Base-by-base conservation (phyloP, 78 protist genomes). In the Speleostelium caveatum region DNA sequence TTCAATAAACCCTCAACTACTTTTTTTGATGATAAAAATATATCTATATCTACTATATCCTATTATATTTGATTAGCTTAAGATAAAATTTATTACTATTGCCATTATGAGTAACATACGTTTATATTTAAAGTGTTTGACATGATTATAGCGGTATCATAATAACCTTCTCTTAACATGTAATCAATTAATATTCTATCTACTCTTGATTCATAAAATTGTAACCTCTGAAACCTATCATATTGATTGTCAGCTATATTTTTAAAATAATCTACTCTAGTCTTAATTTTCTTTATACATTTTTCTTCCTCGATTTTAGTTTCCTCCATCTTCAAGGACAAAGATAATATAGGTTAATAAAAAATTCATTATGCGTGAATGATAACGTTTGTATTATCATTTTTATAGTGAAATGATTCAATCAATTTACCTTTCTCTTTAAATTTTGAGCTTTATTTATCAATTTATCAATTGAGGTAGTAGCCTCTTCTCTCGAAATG, bases 11-110 rank as follows among this genome's bases (percentile, higher is more conserved):
- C 77, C 10, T 75, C 92, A 16, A 79, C 88, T 4, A 94, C 77
- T n/a, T 69, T 71, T 35, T 69, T 80, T n/a, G 92, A 55, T 26
- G 83, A 86, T 36, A 80, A 28, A 39, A 94, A 94, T 66, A 87
- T 38, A 51, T 87, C 94, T 21, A 80, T 63, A 80, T 94, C 96
- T 17, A 87, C 92, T 3, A 87, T 73, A 21, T 79, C 94, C 93
- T 86, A 22, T 1, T 5, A 33, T 35, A 21, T 4, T 1, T 5
- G 12, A 49, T 30, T 22, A 35, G 4, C 19, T 5, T 10, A 35
- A 61, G 17, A 56, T 26, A 22, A 0, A 28, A 33, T 5, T 59
- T 51, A n/a, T 1, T 22, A 39, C 38, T 71, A 28, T 14, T 62
- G 26, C 17, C 35, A 63, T 63, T 63, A 30, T 63, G 28, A 24